Conservation (phyloP, 495 filamentous ascomycete species). For the Podospora tetraspora region DNA sequence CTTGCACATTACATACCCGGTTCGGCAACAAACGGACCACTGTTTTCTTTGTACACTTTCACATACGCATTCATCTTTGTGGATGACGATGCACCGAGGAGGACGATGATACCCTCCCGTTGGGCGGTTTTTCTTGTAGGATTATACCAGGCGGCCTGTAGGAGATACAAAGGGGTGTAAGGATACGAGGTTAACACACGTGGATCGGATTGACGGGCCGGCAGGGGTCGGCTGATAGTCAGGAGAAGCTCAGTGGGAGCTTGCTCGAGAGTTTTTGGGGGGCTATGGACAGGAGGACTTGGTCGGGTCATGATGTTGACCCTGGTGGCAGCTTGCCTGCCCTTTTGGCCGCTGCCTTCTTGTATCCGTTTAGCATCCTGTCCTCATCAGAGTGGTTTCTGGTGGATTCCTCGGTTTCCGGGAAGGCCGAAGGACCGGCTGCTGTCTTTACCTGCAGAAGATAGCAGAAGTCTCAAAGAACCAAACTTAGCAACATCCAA, state of each 20-base stretch:
- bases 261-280: neutral
- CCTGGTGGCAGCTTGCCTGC: neutral
- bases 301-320: neutral
- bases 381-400: neutral
- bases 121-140: slow-evolving; percentile 10
- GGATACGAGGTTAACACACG: neutral
- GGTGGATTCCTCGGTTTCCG: neutral
- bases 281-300: neutral
- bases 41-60: slow-evolving; percentile 17
- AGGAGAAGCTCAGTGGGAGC: neutral
- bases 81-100: slow-evolving; percentile 11
- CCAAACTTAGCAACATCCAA: neutral
- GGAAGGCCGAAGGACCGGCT: neutral
- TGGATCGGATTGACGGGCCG: neutral
- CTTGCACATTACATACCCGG: slow-evolving; percentile 15
- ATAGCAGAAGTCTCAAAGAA: neutral
- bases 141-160: neutral
- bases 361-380: neutral
- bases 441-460: neutral
- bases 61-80: neutral
- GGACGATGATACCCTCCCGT: slow-evolving; percentile 6
- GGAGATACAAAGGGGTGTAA: neutral
- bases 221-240: neutral
- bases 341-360: neutral
- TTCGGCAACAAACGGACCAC: slow-evolving; percentile 22